phyloP scores from a whole-genome alignment of 108 stramenopile genomes.

The Seminavis robusta region DNA sequence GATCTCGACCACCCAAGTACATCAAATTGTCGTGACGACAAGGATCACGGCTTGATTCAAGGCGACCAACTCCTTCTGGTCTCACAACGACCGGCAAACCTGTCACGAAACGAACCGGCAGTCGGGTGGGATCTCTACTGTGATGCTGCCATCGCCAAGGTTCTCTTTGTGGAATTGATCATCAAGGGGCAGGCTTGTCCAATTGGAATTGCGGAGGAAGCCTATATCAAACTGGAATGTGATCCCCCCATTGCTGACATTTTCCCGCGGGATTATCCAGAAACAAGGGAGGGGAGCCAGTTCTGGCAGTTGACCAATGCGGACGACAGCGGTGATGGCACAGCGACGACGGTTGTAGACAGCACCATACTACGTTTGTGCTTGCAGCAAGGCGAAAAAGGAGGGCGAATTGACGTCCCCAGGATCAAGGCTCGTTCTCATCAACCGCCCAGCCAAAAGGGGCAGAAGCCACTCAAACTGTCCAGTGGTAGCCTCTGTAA shows the following conservation, averaged over 20 bases:
- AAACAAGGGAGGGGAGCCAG: constrained; percentile 39
- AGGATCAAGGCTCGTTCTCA: too few species aligned
- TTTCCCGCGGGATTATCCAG: constrained; percentile 77
- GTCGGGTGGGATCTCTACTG: constrained; percentile 1
- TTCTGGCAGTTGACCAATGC: constrained; percentile 49
- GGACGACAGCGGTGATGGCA: constrained; percentile 5
- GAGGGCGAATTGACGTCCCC: constrained; percentile 25
- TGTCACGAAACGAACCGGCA: constrained; percentile 24
- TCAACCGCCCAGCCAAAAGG: too few species aligned
- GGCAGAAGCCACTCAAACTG: too few species aligned
- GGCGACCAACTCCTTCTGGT: too few species aligned
- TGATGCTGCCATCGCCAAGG: constrained; percentile 17
- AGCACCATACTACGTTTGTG: constrained; percentile 41
- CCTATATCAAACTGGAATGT: constrained; percentile 52
- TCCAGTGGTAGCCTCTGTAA: constrained; percentile 9
- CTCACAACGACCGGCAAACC: too few species aligned
- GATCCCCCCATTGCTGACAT: constrained; percentile 67
- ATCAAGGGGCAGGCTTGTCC: constrained; percentile 45
- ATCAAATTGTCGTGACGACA: too few species aligned
- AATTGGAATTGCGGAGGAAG: constrained; percentile 73
- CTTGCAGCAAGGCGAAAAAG: constrained; percentile 35
- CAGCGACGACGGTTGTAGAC: constrained; percentile 3
- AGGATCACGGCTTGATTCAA: too few species aligned
- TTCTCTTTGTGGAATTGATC: constrained; percentile 48
- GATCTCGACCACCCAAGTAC: too few species aligned